Evolutionary conservation across 495 filamentous ascomycete species (phyloP).

Genomic region (Talaromyces thailandensis): DNA sequence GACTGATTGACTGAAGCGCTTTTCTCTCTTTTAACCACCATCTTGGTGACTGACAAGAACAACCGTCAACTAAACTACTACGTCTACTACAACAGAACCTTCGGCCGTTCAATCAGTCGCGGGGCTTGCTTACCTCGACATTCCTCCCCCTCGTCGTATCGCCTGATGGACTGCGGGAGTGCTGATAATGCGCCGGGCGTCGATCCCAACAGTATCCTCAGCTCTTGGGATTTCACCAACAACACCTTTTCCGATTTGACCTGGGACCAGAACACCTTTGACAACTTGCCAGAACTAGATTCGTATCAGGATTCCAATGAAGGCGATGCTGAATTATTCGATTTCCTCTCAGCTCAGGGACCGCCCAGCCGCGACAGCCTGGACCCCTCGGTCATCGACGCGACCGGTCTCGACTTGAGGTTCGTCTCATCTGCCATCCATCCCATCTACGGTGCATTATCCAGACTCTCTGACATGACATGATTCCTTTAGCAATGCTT

Average conservation of each 20-base stretch:
- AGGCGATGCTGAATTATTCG: conserved; percentile 28
- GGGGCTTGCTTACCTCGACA: not conserved
- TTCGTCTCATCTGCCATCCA: not conserved
- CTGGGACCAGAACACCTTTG: conserved; percentile 33
- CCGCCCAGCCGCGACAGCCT: conserved; percentile 16
- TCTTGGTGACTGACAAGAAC: not conserved
- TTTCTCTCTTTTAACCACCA: not conserved
- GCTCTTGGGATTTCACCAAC: conserved; percentile 22
- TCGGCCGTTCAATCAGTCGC: not conserved
- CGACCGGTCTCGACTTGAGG: conserved; percentile 12
- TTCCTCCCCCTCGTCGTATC: not conserved
- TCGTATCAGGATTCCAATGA: conserved; percentile 37
- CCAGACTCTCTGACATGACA: not conserved
- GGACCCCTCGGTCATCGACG: conserved; percentile 16
- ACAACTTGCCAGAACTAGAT: conserved; percentile 35
- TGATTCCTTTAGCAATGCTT: not conserved
- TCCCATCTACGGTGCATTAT: not conserved
- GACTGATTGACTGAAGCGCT: not conserved
- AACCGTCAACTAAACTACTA: not conserved
- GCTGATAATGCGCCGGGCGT: conserved; percentile 35
- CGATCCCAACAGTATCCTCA: conserved; percentile 37
- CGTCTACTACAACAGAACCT: not conserved
- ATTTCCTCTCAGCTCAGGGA: conserved; percentile 24
- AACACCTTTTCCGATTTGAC: conserved; percentile 26
- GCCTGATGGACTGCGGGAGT: conserved; percentile 34